Percentiles rank a stretch among this genome's conserved stretches.
Conservation (phyloP, 2,329 filamentous ascomycete species). For the Aureobasidium uvarum region DNA sequence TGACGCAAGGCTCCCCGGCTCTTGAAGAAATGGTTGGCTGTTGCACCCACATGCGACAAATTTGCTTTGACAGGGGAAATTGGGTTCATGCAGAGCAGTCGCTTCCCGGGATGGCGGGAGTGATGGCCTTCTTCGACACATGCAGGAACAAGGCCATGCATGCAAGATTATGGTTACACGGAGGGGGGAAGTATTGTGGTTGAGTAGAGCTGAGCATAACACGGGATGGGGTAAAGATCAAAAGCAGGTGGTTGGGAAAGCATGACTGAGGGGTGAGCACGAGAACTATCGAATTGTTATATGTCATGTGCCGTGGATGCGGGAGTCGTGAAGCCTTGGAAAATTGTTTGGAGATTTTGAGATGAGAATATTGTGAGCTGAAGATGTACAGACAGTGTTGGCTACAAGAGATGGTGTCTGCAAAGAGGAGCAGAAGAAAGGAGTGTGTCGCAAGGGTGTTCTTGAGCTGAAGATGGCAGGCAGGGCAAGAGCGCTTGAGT, state of each 20-base stretch:
- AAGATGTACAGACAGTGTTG: no score
- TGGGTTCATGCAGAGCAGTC: conserved; percentile 4
- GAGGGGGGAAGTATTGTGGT: neutral
- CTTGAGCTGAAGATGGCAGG: neutral
- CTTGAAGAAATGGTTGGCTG: neutral
- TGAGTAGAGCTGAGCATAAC: neutral
- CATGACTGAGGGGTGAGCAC: neutral
- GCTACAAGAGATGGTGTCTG: neutral
- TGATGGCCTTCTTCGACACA: neutral
- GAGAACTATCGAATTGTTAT: neutral
- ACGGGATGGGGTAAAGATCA: neutral
- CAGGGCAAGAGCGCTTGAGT: neutral
- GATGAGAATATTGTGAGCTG: no score
- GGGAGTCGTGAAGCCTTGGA: no score
- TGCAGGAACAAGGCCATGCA: conserved; percentile 18
- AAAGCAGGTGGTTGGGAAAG: conserved; percentile 20
- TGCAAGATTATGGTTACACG: conserved; percentile 5
- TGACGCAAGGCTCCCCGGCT: neutral
- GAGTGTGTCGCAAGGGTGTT: neutral
- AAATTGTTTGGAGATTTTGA: neutral
- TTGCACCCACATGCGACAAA: neutral
- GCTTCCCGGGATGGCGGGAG: neutral
- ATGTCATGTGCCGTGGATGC: neutral
- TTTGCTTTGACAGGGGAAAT: conserved; percentile 8
- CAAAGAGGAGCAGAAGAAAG: neutral